Base-by-base conservation (phyloP, 2,329 filamentous ascomycete genomes). In the Monosporascus sp. region DNA sequence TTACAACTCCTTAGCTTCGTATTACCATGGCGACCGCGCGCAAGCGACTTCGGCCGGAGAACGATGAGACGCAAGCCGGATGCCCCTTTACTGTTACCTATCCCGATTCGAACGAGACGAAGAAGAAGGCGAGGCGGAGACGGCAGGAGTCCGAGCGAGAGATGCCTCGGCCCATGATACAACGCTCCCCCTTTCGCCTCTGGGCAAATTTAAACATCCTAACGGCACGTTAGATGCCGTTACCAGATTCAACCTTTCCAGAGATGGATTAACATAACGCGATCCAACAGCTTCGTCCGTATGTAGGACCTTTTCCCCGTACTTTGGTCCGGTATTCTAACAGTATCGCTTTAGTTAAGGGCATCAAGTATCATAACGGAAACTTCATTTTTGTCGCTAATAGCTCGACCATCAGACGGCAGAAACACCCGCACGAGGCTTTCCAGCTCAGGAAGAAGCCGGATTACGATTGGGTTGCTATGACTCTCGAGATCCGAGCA, bases 401-500 rank as follows among this genome's bases (percentile, higher is more conserved):
- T 64, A 79, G 78, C 55, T 72, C 75, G 3, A 82, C 79, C 38
- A 77, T 82, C 57, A 76, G 81, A 68, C 75, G 77, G 22, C 78
- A 81, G 44, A 71, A n/a, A n/a, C n/a, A n/a, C n/a, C n/a, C n/a
- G n/a, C n/a, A n/a, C n/a, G n/a, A n/a, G n/a, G n/a, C n/a, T n/a
- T n/a, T n/a, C n/a, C n/a, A n/a, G n/a, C n/a, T n/a, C n/a, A n/a
- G n/a, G n/a, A n/a, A 72, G 62, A 74, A 74, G 55, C 74, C 72
- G 5, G 73, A 78, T 18, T 79, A 82, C 53, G 80, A 82, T 63
- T 93, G 89, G 88, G 83, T 92, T 5, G 90, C 86, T 7, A 81
- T 82, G 59, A 87, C 94, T 47, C 78, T 92, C 20, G 89, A 94
- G 68, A 85, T 93, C 52, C 81, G 88, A 55, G 89, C 87, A 11